These are phyloP conservation scores for Salix suchowensis DNA, from an alignment of 345 rosid species.

Conservation along the genomic window DNA sequence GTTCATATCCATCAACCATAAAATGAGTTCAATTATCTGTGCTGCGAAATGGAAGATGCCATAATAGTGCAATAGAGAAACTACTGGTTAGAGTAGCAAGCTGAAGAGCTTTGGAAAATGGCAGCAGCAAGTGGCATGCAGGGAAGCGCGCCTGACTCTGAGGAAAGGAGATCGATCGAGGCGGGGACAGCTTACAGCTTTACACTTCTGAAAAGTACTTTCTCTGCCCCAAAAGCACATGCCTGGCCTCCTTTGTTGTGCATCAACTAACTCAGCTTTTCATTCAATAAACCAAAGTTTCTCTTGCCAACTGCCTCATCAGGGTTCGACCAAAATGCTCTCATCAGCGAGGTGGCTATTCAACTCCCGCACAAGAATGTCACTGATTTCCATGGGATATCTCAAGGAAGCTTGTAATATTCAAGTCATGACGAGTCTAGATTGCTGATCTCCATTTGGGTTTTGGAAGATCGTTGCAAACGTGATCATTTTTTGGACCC, in stretches of 20 bases:
- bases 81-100: constrained; percentile 29
- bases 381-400: background rate
- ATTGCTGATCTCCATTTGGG: background rate
- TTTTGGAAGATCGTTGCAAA: background rate
- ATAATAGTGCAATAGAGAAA: constrained; percentile 1
- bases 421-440: background rate
- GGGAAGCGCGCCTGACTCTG: constrained; percentile 24
- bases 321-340: background rate
- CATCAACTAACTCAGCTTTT: constrained; percentile 9
- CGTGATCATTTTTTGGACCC: background rate
- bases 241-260: constrained; percentile 14
- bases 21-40: background rate
- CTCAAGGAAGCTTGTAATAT: background rate
- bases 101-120: constrained; percentile 7
- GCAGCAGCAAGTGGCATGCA: constrained; percentile 4
- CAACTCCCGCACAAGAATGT: background rate
- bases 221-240: constrained; percentile 18
- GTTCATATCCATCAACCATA: background rate
- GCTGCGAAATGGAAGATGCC: background rate
- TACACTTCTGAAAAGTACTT: background rate
- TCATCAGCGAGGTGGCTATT: background rate
- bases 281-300: constrained; percentile 11
- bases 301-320: background rate
- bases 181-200: background rate
- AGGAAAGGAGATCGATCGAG: background rate